phyloP scores from a whole-genome alignment of 306 rosid species.

The Cicer judaicum region DNA sequence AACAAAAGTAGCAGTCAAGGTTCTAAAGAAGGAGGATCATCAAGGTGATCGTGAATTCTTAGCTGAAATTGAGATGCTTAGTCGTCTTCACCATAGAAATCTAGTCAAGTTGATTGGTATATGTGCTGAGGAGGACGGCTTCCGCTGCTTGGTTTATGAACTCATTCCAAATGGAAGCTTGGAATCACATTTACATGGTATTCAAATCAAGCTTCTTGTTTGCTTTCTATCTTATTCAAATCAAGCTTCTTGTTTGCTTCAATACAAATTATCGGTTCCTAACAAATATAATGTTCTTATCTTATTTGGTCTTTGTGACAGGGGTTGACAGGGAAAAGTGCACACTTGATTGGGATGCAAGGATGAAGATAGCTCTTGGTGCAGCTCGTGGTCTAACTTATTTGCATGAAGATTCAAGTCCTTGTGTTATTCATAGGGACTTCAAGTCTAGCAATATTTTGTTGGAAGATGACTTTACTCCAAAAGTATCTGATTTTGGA shows the following conservation, averaged over 20 bases:
- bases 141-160: constrained; percentile 83
- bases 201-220: constrained; percentile 32
- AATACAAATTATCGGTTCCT: too few species aligned
- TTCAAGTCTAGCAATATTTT: constrained; percentile 92
- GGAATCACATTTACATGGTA: constrained; percentile 92
- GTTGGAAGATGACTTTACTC: constrained; percentile 81
- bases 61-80: constrained; percentile 95
- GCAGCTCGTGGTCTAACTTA: constrained; percentile 92
- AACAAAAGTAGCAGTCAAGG: constrained; percentile 81
- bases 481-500: constrained; percentile 91
- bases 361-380: constrained; percentile 89
- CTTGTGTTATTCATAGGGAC: constrained; percentile 87
- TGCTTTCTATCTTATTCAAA: background rate
- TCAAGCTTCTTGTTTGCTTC: constrained; percentile 26
- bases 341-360: constrained; percentile 73
- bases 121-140: constrained; percentile 66
- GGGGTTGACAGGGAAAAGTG: constrained; percentile 70
- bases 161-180: constrained; percentile 87
- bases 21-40: constrained; percentile 80
- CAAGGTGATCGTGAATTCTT: constrained; percentile 86
- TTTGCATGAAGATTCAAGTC: constrained; percentile 93
- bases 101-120: constrained; percentile 88
- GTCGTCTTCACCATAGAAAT: constrained; percentile 93
- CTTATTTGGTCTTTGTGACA: constrained; percentile 39
- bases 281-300: background rate